Conservation (phyloP, 1,284 basidiomycete genomes). For the Clitocybe nebularis region DNA sequence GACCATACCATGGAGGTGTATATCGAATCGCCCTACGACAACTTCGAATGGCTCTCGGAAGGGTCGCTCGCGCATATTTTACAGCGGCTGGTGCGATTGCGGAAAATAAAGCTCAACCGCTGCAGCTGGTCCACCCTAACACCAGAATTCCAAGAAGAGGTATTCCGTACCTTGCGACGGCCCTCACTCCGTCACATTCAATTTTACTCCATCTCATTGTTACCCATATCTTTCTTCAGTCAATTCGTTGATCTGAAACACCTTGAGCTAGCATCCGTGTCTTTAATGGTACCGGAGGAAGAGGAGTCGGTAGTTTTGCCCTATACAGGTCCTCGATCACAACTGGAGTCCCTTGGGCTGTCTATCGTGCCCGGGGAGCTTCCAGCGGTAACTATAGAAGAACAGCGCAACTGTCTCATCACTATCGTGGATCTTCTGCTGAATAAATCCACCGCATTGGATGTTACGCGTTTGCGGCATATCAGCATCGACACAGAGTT, state of each 20-base stretch:
- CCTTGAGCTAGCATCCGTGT: conserved; percentile 1
- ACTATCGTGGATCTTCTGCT: not conserved
- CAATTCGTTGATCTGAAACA: not conserved
- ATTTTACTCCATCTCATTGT: not conserved
- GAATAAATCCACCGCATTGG: not conserved
- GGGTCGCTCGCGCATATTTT: not conserved
- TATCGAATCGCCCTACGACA: not conserved
- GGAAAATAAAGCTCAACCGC: not conserved
- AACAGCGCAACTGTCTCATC: not conserved
- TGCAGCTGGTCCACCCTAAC: conserved; percentile 4
- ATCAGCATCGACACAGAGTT: not conserved
- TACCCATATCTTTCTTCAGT: not conserved
- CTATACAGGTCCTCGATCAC: not conserved
- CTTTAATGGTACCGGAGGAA: too few relatives aligned
- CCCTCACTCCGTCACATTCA: conserved; percentile 2
- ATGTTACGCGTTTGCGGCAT: not conserved
- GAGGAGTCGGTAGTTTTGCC: too few relatives aligned
- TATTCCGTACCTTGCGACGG: not conserved
- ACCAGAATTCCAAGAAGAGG: conserved; percentile 2
- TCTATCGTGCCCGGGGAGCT: conserved; percentile 1
- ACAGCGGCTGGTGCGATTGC: not conserved
- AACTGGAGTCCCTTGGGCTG: not conserved
- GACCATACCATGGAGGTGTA: conserved; percentile 2
- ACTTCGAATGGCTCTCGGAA: conserved; percentile 4
- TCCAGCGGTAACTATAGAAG: not conserved